Evolutionary conservation across 176 grass and related monocot genomes (phyloP).

Genomic region (Zea luxurians): DNA sequence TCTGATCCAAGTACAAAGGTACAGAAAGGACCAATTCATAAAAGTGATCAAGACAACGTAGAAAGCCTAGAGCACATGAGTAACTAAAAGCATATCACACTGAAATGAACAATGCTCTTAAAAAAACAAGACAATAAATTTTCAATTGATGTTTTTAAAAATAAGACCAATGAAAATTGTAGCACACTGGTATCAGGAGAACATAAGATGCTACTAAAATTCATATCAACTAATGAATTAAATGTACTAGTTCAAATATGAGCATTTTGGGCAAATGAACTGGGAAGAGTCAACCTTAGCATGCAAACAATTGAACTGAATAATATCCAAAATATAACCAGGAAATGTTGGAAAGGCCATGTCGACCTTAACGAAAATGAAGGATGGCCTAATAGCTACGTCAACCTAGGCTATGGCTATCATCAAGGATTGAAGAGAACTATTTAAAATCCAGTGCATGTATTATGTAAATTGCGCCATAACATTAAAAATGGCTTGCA

Average conservation of each 20-base stretch:
- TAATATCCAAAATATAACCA: conserved; percentile 22
- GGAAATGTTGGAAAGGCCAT: not conserved
- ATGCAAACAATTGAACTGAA: not conserved
- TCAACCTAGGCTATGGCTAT: not conserved
- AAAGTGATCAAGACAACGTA: not conserved
- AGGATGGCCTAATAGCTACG: not conserved
- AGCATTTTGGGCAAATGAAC: not conserved
- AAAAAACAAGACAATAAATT: too few species aligned
- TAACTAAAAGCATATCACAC: not conserved
- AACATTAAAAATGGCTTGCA: not conserved
- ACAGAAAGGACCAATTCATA: not conserved
- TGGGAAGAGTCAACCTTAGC: not conserved
- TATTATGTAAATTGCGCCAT: not conserved
- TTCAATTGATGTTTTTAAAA: not conserved
- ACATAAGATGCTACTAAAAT: conserved; percentile 6
- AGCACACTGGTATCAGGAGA: not conserved
- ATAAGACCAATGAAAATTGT: not conserved
- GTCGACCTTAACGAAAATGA: conserved; percentile 9
- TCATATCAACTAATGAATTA: not conserved
- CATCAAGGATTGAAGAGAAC: not conserved
- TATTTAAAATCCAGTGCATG: not conserved
- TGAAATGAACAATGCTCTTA: not conserved
- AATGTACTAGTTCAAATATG: not conserved
- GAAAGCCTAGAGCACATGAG: not conserved
- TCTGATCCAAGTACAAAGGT: not conserved